Base-by-base conservation (phyloP, 225 moss, liverwort and hornwort genomes). In the Straminergon stramineum region DNA sequence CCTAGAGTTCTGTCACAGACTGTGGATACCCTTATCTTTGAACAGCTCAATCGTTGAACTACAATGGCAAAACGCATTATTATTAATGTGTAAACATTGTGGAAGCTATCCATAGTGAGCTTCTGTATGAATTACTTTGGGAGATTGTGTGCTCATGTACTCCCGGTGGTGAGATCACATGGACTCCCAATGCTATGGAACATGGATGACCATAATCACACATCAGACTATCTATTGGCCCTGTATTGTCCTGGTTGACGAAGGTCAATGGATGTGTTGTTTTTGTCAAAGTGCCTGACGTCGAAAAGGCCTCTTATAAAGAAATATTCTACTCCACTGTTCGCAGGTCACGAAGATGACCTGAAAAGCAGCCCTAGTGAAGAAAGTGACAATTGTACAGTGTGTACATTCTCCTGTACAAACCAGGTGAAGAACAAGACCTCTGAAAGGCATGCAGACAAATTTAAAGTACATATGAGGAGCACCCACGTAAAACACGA, bases 331-430 rank as follows among this genome's bases (percentile, higher is more conserved):
- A 53, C 32, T 87, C 14, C 75, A 80, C 31, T 89, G 71, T 91
- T 76, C 91, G 82, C 91, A 92, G 91, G 81, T 82, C 82, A 65
- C 28, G 89, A 64, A 87, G 87, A 51, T 56, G 81, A 87, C 58
- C 23, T 70, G 52, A 91, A 81, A 77, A 87, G 71, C 64, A 87
- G 30, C 41, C 69, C 56, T 34, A 71, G 71, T 56, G 80, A 61
- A 81, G 62, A 84, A 75, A 81, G 62, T 87, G 87, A 85, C 80
- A 79, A 67, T 64, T 89, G 89, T 65, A 57, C 76, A 64, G 71
- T 81, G 63, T 85, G 87, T 85, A 82, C 82, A 62, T 85, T 87
- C 82, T 87, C 82, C 24, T 81, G 63, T 81, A 69, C 76, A 84
- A 84, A 70, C 57, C 85, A 85, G 71, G 77, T 70, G 58, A 81